Evolutionary conservation across 257 asterid species (phyloP).

Genomic region (Nicotiana tabacum): DNA sequence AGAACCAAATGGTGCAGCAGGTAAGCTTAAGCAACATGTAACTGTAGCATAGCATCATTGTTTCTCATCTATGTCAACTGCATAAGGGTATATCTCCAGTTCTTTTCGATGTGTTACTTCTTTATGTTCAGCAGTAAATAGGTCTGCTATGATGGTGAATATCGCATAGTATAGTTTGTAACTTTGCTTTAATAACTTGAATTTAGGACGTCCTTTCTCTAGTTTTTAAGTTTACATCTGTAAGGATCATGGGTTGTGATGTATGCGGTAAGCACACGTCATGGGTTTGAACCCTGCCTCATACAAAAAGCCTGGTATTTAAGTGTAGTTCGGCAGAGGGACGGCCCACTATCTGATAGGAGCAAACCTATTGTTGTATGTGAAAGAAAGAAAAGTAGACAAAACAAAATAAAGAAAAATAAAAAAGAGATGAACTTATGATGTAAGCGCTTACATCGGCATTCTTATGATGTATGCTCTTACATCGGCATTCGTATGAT

Average conservation of each 20-base stretch:
- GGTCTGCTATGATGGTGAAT: not conserved
- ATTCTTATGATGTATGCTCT: too few species aligned
- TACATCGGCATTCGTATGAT: too few species aligned
- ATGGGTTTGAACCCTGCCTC: too few species aligned
- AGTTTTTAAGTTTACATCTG: not conserved
- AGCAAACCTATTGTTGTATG: too few species aligned
- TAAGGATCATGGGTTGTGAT: not conserved
- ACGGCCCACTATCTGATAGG: too few species aligned
- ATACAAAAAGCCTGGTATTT: too few species aligned
- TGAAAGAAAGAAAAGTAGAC: too few species aligned
- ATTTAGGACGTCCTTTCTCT: not conserved
- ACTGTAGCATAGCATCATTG: not conserved
- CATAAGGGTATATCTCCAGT: not conserved
- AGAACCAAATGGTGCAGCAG: constrained; percentile 94
- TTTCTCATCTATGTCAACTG: not conserved
- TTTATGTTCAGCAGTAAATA: not conserved
- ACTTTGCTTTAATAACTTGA: not conserved
- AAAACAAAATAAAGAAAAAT: too few species aligned
- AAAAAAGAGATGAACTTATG: too few species aligned
- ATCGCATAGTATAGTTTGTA: not conserved
- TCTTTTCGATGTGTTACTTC: not conserved
- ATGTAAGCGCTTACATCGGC: too few species aligned
- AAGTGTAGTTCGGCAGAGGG: too few species aligned
- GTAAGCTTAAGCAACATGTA: constrained; percentile 30
- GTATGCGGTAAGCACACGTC: too few species aligned